Base-by-base conservation (phyloP, 345 rosid species). In the Bruguiera sexangula region DNA sequence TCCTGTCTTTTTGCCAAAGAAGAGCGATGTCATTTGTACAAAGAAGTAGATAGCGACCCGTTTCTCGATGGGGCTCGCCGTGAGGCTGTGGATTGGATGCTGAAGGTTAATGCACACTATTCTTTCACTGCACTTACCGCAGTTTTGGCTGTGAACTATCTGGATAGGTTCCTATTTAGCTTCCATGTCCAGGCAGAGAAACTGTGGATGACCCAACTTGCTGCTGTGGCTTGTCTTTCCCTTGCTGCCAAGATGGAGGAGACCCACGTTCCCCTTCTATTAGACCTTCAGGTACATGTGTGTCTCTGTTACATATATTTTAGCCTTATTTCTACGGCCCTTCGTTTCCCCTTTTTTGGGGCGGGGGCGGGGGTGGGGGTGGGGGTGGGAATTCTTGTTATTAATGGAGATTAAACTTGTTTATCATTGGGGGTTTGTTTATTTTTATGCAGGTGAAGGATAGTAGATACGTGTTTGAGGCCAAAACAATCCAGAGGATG, bases 241-340 rank as follows among this genome's bases (percentile, higher is more conserved):
- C 66, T 96, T 26, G 94, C 98, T 55, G 99, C 99, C 29, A 96
- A 96, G 77, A 88, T 96, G 19, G 99, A 96, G 75, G 99, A 96
- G 81, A 88, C 83, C 52, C 82, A 85, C 59, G 96, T 86, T 39
- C 98, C 97, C 66, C 88, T 89, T 72, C 87, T 96, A 34, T 67
- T 85, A 56, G 96, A 96, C 76, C 85, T 96, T 50, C 99, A 95
- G 82, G 98, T 91, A 82, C 36, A 69, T 55, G 22, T n/a, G 24
- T 62, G 26, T 24, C 10, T 68, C 3, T 13, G 6, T 15, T 34
- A 1, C 37, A 34, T 4, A 11, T 2, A 8, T 29, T 29, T 68
- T 6, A 19, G 46, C n/a, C 50, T 31, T 48, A 52, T 48, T 27
- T 36, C 0, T 4, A 10, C 18, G 13, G 31, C 32, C 30, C 0